Percentiles rank a stretch among this genome's conserved stretches.
Conservation (phyloP, 805 yeast genomes). For the Yamadazyma scolyti region DNA sequence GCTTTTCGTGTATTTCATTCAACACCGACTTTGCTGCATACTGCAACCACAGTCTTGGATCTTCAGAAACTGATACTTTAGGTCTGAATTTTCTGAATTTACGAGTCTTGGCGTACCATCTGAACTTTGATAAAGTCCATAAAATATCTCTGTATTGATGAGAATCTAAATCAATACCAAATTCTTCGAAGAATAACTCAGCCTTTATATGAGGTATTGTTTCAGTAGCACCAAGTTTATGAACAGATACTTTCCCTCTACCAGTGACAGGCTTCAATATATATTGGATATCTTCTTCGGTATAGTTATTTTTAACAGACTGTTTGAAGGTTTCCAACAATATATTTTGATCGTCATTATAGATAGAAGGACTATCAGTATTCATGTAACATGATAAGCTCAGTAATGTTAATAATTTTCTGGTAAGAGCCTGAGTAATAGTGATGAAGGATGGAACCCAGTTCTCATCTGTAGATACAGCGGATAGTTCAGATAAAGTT, state of each 20-base stretch:
- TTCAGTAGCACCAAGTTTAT: conserved; percentile 73
- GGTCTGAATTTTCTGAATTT: conserved; percentile 76
- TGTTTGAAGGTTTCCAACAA: conserved; percentile 42
- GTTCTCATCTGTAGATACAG: conserved; percentile 78
- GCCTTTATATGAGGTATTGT: conserved; percentile 65
- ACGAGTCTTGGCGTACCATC: conserved; percentile 71
- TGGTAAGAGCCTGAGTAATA: conserved; percentile 59
- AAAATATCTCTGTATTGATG: conserved; percentile 79
- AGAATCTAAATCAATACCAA: conserved; percentile 82
- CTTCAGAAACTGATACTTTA: conserved; percentile 43
- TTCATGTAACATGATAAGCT: conserved; percentile 82
- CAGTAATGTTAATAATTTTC: conserved; percentile 72
- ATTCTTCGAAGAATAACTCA: conserved; percentile 79
- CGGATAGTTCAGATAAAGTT: conserved; percentile 81
- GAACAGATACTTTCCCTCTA: conserved; percentile 73
- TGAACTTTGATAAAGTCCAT: conserved; percentile 76
- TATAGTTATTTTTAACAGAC: conserved; percentile 4
- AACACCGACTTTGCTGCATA: conserved; percentile 77
- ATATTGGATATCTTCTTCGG: conserved; percentile 38
- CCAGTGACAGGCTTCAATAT: conserved; percentile 88
- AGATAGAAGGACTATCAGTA: conserved; percentile 54
- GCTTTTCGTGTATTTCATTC: conserved; percentile 76
- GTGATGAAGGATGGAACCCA: conserved; percentile 88
- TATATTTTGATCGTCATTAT: conserved; percentile 44
- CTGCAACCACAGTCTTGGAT: conserved; percentile 77